Conservation (phyloP, 805 yeast species). For the Kluyveromyces siamensis region DNA sequence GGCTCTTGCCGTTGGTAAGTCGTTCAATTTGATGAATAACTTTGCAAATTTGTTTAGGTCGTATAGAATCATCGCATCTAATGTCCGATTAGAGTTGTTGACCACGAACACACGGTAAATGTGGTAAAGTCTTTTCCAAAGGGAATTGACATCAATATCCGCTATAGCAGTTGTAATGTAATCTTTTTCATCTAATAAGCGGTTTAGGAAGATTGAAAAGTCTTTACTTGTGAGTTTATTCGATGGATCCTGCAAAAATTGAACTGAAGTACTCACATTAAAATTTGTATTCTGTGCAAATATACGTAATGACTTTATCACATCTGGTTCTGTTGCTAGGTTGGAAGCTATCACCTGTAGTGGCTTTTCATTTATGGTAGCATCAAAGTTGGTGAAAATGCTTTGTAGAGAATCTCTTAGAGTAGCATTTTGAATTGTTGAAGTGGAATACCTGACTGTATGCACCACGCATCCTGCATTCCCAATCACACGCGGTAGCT, state of each 20-base stretch:
- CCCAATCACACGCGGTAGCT: not conserved
- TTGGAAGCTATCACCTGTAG: not conserved
- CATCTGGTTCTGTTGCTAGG: not conserved
- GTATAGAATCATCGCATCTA: constrained; percentile 9
- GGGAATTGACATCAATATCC: not conserved
- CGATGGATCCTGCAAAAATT: not conserved
- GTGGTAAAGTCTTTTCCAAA: constrained; percentile 1
- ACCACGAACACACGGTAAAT: constrained; percentile 3
- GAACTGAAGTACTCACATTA: not conserved
- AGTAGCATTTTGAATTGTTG: not conserved
- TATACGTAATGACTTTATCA: not conserved
- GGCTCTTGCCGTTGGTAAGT: constrained; percentile 17
- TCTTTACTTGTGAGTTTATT: not conserved
- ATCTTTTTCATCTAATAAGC: not conserved
- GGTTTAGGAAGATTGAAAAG: not conserved
- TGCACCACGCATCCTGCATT: not conserved
- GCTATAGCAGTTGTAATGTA: too few relatives aligned
- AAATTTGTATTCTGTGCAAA: not conserved
- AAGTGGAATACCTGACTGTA: not conserved
- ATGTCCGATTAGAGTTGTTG: not conserved
- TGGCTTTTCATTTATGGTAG: not conserved
- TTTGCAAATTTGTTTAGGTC: constrained; percentile 13
- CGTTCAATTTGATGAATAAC: constrained; percentile 11
- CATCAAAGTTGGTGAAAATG: not conserved
- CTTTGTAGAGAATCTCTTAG: not conserved